A percentile compares a stretch with the other conserved stretches of the same genome.
phyloP scores from a whole-genome alignment of 2,329 filamentous ascomycete species.

The Pyrenochaeta sp. region DNA sequence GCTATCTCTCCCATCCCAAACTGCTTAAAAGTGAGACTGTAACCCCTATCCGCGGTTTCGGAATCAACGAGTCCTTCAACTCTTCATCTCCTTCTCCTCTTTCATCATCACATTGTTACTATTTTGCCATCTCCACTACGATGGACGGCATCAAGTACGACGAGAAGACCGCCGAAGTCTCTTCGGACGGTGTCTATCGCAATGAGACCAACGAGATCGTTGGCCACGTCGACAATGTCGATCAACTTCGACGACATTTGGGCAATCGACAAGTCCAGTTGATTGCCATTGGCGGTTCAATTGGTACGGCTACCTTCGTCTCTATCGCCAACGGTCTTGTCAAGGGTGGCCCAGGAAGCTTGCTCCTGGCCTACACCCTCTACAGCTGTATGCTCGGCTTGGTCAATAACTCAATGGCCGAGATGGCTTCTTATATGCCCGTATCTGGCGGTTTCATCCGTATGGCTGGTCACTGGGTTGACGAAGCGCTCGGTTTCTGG shows the following conservation, averaged over 20 bases:
- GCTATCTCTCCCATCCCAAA: not conserved
- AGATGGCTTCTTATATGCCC: conserved; percentile 69
- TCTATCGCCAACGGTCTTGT: conserved; percentile 64
- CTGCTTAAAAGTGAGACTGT: not conserved
- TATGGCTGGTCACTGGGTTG: conserved; percentile 69
- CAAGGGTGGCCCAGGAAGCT: conserved; percentile 57
- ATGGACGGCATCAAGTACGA: conserved; percentile 17
- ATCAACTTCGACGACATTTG: conserved; percentile 51
- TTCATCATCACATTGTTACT: not conserved
- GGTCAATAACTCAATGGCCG: conserved; percentile 70
- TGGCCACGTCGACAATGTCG: conserved; percentile 27
- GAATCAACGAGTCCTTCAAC: conserved; percentile 11
- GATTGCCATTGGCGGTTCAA: conserved; percentile 44
- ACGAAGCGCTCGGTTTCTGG: conserved; percentile 68
- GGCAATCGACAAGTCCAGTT: conserved; percentile 50
- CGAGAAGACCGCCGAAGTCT: conserved; percentile 12
- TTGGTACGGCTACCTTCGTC: conserved; percentile 60
- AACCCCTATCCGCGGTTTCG: conserved; percentile 1
- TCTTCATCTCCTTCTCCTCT: not conserved
- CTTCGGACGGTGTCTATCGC: conserved; percentile 14
- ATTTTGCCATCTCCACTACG: not conserved
- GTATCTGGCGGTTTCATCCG: conserved; percentile 69
- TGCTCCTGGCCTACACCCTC: conserved; percentile 65
- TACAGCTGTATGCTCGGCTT: conserved; percentile 64
- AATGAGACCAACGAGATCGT: conserved; percentile 8